Percentiles rank a stretch among this genome's conserved stretches.
Conservation (phyloP, 352 stramenopile species). For the Thraustotheca clavata region DNA sequence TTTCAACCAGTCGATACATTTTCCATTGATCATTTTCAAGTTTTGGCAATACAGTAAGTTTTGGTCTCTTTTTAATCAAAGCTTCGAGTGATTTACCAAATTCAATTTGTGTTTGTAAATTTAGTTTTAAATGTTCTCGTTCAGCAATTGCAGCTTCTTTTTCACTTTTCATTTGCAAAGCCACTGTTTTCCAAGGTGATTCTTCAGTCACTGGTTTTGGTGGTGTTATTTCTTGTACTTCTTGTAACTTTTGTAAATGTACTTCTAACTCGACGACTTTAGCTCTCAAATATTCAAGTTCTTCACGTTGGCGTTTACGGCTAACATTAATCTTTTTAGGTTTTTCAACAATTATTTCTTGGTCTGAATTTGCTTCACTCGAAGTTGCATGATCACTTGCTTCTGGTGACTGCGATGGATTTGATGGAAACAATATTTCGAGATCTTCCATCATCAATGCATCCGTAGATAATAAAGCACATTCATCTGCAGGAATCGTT, state of each 20-base stretch:
- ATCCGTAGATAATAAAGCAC: background rate
- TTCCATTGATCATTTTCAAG: conserved; percentile 15
- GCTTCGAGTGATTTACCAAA: conserved; percentile 13
- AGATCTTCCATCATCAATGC: background rate
- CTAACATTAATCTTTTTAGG: conserved; percentile 16
- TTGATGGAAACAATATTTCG: background rate
- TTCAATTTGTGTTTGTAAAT: conserved; percentile 12
- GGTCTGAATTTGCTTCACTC: background rate
- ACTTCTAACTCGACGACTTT: conserved; percentile 15
- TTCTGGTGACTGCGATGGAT: background rate
- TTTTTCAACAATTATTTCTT: background rate
- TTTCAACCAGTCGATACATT: conserved; percentile 1
- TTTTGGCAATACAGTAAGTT: background rate
- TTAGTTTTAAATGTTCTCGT: conserved; percentile 1
- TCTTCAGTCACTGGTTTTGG: background rate
- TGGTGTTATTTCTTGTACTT: no score
- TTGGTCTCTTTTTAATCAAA: conserved; percentile 13
- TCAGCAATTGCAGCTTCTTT: conserved; percentile 8
- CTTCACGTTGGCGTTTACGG: conserved; percentile 17
- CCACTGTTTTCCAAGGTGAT: conserved; percentile 15
- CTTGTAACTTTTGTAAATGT: background rate
- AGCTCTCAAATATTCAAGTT: conserved; percentile 10
- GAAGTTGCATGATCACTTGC: background rate
- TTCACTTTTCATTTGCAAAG: conserved; percentile 4
- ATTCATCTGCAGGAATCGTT: background rate